Percentiles rank a stretch among this genome's conserved stretches.
Evolutionary conservation across 2,329 filamentous ascomycete species (phyloP).

Genomic region (Aspergillus glaucus): DNA sequence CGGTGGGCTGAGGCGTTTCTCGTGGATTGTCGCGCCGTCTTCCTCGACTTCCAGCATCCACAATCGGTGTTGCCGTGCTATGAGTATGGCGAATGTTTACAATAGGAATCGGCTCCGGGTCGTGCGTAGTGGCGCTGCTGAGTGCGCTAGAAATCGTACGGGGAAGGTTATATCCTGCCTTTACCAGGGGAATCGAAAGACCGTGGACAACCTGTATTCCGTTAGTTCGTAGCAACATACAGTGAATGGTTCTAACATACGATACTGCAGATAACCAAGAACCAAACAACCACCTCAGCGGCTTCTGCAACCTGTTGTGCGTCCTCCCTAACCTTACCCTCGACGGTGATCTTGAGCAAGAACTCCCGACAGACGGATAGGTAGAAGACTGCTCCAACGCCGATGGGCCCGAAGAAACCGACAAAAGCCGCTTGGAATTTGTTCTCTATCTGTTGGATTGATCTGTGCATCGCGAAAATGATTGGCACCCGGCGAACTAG

Average conservation of each 20-base stretch:
- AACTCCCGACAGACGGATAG: conserved; percentile 77
- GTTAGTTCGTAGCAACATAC: background rate
- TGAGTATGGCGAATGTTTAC: conserved; percentile 21
- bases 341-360: conserved; percentile 51
- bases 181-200: conserved; percentile 66
- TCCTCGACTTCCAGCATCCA: conserved; percentile 13
- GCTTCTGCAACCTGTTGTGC: conserved; percentile 60
- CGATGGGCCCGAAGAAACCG: conserved; percentile 89
- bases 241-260: conserved; percentile 38
- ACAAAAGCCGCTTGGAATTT: conserved; percentile 73
- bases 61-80: conserved; percentile 26
- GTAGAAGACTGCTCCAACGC: conserved; percentile 86
- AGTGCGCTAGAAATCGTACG: conserved; percentile 40
- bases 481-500: conserved; percentile 72
- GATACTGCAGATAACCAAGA: conserved; percentile 74
- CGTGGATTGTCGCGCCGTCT: conserved; percentile 19
- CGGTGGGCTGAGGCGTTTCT: conserved; percentile 12
- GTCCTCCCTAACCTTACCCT: conserved; percentile 59
- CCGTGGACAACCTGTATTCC: conserved; percentile 63
- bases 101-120: conserved; percentile 25
- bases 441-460: conserved; percentile 73
- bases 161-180: conserved; percentile 42
- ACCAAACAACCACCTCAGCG: conserved; percentile 74
- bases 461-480: conserved; percentile 65
- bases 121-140: conserved; percentile 34